Base-by-base conservation (phyloP, 768 basidiomycete genomes). In the Clitopilus hobsonii region DNA sequence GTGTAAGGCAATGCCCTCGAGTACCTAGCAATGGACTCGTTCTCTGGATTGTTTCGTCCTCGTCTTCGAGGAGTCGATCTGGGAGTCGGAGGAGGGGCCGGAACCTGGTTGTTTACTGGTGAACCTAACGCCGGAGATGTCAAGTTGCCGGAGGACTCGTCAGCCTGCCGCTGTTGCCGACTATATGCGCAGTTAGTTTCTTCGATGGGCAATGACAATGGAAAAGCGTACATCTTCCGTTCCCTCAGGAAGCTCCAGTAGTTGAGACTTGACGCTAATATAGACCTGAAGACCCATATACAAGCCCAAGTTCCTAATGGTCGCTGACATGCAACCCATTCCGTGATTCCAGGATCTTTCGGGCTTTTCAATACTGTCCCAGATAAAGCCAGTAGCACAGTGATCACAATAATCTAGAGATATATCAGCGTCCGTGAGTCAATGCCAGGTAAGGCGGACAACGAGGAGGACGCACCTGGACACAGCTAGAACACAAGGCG, bases 251-350 rank as follows among this genome's bases (percentile, higher is more conserved):
- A 89, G 38, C 79, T 78, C 86, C 86, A 88, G 57, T 77, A 76
- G 1, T 81, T 72, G 51, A 88, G 61, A 24, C 63, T 60, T 30
- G 75, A 71, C 7, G 81, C 79, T 29, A 87, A 61, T 10, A 73
- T 63, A 1, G 79, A 79, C 51, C 84, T 74, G 18, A 76, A 70
- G 23, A 84, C 65, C 88, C 88, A 89, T 4, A 89, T 69, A 29
- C 76, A 73, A 51, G 84, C 79, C 88, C 87, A 89, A 1, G 74
- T 69, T 5, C 88, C 88, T 23, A 89, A 66, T 6, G 88, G 87
- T 16, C 82, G 76, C 41, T 74, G 74, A 59, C 88, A 89, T 0
- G 84, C 84, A 23, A 69, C 60, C 75, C 86, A 86, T 69, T 89
- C 87, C 49, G 74, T 77, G 36, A 71, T 52, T 3, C 54, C 58